Evolutionary conservation across 2,329 filamentous ascomycete species (phyloP).

Genomic region (Aureobasidium lini): DNA sequence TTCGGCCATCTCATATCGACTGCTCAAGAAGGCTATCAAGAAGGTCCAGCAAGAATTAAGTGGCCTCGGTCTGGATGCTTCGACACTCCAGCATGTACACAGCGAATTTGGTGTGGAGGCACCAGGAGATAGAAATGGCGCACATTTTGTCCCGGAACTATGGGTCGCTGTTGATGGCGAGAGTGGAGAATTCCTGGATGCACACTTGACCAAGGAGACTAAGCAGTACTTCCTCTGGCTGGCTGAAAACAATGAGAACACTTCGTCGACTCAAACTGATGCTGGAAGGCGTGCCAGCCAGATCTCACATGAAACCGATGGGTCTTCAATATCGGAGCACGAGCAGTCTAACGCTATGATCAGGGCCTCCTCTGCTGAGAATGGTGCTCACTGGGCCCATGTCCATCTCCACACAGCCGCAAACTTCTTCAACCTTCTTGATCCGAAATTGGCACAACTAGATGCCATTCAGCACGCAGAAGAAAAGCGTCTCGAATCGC

Average conservation of each 20-base stretch:
- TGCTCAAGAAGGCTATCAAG: slow-evolving; percentile 85
- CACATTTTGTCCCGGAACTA: slow-evolving; percentile 56
- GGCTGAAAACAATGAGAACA: neutral
- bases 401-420: slow-evolving; percentile 69
- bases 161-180: slow-evolving; percentile 61
- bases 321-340: neutral
- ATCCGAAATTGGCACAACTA: slow-evolving; percentile 61
- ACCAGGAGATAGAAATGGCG: neutral
- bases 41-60: slow-evolving; percentile 65
- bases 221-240: slow-evolving; percentile 53
- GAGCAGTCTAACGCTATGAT: neutral
- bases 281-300: neutral
- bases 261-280: neutral
- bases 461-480: slow-evolving; percentile 62
- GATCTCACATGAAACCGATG: neutral
- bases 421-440: slow-evolving; percentile 72
- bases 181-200: slow-evolving; percentile 61
- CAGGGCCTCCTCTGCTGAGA: neutral
- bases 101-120: slow-evolving; percentile 28
- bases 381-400: slow-evolving; percentile 46
- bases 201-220: slow-evolving; percentile 58
- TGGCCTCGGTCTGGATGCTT: slow-evolving; percentile 62
- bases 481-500: slow-evolving; percentile 52
- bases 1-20: slow-evolving; percentile 72
- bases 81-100: slow-evolving; percentile 61